A percentile compares a stretch with the other conserved stretches of the same genome.
Evolutionary conservation across 352 stramenopile species (phyloP).

Genomic region (Globisporangium heterothallicum): DNA sequence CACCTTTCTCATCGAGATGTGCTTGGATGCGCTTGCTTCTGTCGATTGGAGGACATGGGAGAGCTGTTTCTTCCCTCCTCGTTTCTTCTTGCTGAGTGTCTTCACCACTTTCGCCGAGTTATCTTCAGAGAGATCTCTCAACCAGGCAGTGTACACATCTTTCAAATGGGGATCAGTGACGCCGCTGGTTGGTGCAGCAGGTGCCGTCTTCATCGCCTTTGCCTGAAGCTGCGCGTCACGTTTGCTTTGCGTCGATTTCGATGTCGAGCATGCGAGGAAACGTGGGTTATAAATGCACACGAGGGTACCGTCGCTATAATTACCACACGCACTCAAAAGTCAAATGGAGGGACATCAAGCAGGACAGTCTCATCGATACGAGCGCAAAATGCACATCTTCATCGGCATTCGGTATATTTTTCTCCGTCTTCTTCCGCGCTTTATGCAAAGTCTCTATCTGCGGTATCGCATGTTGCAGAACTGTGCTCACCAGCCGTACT

Average conservation of each 20-base stretch:
- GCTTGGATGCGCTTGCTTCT: conserved; percentile 41
- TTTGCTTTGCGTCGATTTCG: neutral
- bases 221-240: too few species aligned
- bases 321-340: too few species aligned
- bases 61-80: conserved; percentile 12
- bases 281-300: neutral
- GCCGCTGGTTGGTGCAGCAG: neutral
- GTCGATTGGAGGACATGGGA: conserved; percentile 44
- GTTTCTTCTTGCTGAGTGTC: conserved; percentile 31
- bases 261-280: neutral
- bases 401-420: neutral
- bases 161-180: conserved; percentile 21
- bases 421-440: neutral
- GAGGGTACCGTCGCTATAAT: neutral
- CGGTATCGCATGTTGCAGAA: neutral
- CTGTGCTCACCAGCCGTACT: conserved; percentile 36
- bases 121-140: conserved; percentile 37
- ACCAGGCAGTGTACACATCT: conserved; percentile 34
- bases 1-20: conserved; percentile 23
- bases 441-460: neutral
- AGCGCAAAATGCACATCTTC: neutral
- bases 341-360: too few species aligned
- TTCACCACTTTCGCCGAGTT: conserved; percentile 23
- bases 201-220: neutral
- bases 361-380: too few species aligned